Conservation (phyloP, 2,329 filamentous ascomycete species). For the Sordariomycetes sp. region DNA sequence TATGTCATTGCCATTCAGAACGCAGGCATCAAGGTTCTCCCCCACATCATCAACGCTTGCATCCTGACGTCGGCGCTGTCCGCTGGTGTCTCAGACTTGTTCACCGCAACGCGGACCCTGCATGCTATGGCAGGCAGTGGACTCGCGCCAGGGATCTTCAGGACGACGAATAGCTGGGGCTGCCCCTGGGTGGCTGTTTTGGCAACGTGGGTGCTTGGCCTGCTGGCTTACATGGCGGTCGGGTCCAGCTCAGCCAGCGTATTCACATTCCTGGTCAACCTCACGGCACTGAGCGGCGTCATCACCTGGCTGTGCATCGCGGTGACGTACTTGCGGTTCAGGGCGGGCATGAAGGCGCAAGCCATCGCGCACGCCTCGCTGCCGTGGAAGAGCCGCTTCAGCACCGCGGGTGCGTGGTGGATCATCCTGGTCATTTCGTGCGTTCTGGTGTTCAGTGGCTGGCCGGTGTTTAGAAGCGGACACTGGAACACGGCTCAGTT, state of each 20-base stretch:
- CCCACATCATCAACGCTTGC: conserved; percentile 67
- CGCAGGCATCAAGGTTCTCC: conserved; percentile 54
- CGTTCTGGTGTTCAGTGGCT: neutral
- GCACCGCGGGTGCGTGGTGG: neutral
- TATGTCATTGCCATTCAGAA: conserved; percentile 51
- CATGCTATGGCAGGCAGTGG: conserved; percentile 56
- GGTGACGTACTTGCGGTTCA: conserved; percentile 55
- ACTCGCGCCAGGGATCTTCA: conserved; percentile 52
- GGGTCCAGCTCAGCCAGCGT: conserved; percentile 47
- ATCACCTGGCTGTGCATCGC: conserved; percentile 62
- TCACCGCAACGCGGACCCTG: conserved; percentile 60
- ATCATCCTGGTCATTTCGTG: neutral
- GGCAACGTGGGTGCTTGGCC: conserved; percentile 43
- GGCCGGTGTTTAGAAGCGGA: neutral
- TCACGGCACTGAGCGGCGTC: conserved; percentile 59
- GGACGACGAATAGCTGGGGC: conserved; percentile 48
- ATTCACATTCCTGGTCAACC: conserved; percentile 66
- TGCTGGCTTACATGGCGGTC: conserved; percentile 62
- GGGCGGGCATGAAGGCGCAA: conserved; percentile 47
- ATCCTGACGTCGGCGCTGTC: conserved; percentile 71
- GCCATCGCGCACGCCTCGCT: conserved; percentile 46
- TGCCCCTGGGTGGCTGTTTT: conserved; percentile 53
- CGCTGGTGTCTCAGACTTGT: conserved; percentile 69
- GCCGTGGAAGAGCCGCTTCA: conserved; percentile 48
- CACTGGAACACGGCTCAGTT: neutral